These are phyloP conservation scores for Arachis stenosperma DNA, from an alignment of 306 rosid species.

Conservation along the genomic window DNA sequence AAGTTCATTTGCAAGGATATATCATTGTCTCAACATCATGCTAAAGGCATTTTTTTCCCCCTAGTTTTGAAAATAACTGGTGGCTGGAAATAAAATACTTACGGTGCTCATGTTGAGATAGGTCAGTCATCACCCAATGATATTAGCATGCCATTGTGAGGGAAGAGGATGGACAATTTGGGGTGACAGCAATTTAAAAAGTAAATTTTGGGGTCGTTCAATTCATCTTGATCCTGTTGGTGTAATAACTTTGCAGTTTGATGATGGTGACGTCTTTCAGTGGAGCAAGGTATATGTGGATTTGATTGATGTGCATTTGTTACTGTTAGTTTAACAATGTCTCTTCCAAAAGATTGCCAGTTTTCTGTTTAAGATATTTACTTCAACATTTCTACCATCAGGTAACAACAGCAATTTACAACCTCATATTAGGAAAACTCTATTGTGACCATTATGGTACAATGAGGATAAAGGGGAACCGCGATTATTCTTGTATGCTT, in stretches of 20 bases:
- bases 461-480: constrained; percentile 70
- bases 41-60: background rate
- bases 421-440: constrained; percentile 76
- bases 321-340: background rate
- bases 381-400: constrained; percentile 37
- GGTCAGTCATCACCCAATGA: constrained; percentile 89
- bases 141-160: constrained; percentile 81
- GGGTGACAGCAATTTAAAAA: constrained; percentile 76
- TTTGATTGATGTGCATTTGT: background rate
- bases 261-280: constrained; percentile 73
- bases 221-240: constrained; percentile 88
- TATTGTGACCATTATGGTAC: constrained; percentile 83
- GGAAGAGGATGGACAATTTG: constrained; percentile 75
- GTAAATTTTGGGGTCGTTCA: constrained; percentile 84
- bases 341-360: constrained; percentile 9
- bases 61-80: constrained; percentile 4
- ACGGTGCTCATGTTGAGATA: constrained; percentile 38
- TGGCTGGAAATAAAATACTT: constrained; percentile 4
- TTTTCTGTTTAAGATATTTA: constrained; percentile 18
- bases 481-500: constrained; percentile 63
- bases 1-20: background rate
- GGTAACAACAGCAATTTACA: constrained; percentile 86
- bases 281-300: constrained; percentile 65
- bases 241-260: constrained; percentile 66
- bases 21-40: background rate